Evolutionary conservation across 2,329 filamentous ascomycete species (phyloP).

Genomic region (Diatrype stigma): DNA sequence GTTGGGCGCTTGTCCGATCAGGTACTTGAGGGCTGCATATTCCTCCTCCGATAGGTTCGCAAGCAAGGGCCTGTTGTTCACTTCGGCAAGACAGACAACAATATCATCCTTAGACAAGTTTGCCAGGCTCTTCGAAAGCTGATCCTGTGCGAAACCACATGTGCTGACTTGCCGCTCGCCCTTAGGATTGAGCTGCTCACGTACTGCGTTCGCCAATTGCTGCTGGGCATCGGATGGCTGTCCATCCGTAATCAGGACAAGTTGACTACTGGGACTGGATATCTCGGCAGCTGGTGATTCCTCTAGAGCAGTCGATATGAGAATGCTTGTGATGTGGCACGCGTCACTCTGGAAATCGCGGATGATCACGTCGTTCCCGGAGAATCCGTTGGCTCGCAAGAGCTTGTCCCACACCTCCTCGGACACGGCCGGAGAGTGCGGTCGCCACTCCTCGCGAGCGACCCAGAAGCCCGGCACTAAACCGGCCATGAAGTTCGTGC

Average conservation of each 20-base stretch:
- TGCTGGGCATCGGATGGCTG: constrained; percentile 12
- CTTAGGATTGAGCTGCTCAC: constrained; percentile 1
- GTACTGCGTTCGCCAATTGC: constrained; percentile 9
- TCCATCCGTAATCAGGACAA: constrained; percentile 15
- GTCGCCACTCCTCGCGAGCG: not conserved
- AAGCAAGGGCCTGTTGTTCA: constrained; percentile 18
- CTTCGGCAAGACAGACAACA: constrained; percentile 19
- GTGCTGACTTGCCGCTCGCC: constrained; percentile 5
- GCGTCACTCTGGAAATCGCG: constrained; percentile 15
- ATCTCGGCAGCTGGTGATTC: not conserved
- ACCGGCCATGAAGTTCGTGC: not conserved
- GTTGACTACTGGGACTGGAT: not conserved
- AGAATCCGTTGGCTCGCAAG: constrained; percentile 16
- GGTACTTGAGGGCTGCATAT: constrained; percentile 16
- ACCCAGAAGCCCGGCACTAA: constrained; percentile 1
- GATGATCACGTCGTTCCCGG: constrained; percentile 18
- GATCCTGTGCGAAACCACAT: constrained; percentile 6
- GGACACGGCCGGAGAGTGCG: constrained; percentile 1
- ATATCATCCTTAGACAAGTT: constrained; percentile 10
- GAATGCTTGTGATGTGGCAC: constrained; percentile 19
- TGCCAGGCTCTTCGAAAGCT: not conserved
- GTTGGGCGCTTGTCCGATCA: constrained; percentile 13
- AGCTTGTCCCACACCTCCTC: constrained; percentile 15
- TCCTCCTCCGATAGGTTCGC: constrained; percentile 15
- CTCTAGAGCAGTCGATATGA: constrained; percentile 17